Base-by-base conservation (phyloP, 345 rosid genomes). In the Salix purpurea region DNA sequence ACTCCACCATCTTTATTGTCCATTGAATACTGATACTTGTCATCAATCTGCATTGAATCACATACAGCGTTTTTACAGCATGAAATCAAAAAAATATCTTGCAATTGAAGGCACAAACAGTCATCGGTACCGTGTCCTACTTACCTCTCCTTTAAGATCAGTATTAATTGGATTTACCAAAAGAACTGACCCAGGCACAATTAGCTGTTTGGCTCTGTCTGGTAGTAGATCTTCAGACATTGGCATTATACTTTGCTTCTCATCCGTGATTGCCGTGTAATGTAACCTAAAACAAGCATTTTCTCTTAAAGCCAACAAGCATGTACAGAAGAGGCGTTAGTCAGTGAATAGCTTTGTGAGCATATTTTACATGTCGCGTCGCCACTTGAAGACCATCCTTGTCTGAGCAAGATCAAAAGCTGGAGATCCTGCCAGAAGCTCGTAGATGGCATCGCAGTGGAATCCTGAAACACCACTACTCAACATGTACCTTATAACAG, bases 111-210 rank as follows among this genome's bases (percentile, higher is more conserved):
- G 58, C 6, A 52, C n/a, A 19, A 52, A 52, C 7, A 52, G 58
- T 18, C 58, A 52, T 52, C 58, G 58, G 21, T 5, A 52, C 8
- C n/a, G n/a, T 52, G 0, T 18, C 58, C 58, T 78, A 70, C 84
- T 81, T 84, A 91, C 98, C 94, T 91, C 93, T 80, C 97, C 98
- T 83, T 82, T 86, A 42, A 92, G 75, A 65, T 75, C 74, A 16
- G 91, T 85, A 39, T 94, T 76, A 34, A 14, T 62, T n/a, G 98
- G 98, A 68, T 90, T 67, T 40, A 92, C 89, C 69, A 94, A 74
- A 62, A 91, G 90, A 81, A 94, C 97, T n/a, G 98, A 97, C 86
- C 91, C 98, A 19, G 89, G 89, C 65, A 82, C 92, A 10, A 89
- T 96, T 67, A 92, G 91, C 15, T 52, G 65, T 77, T 79, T 70